Evolutionary conservation across 2,329 filamentous ascomycete species (phyloP), one percentile per base, ranked within the genome.

Genomic region (Tympanopsis confertula): DNA sequence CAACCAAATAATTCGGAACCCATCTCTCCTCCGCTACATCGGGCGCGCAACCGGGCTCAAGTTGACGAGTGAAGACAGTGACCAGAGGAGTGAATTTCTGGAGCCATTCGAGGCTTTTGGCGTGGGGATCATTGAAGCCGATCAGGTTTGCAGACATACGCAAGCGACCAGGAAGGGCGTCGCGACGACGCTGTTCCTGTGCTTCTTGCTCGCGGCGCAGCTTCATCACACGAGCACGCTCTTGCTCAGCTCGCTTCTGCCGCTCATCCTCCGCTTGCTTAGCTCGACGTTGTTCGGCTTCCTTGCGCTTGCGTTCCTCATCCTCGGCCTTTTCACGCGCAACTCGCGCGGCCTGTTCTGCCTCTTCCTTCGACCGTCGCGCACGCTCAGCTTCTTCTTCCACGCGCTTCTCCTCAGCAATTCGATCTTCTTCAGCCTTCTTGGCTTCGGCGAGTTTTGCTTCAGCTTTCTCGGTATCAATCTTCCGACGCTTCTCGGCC

Each of bases 1-100:
- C 65, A 44, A 64, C 60, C 44, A 67, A 53, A 44, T 64, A 65
- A 39, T 68, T 68, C 17, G 62, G 59, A 43, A 68, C 55, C 64
- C 65, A 69, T 46, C 54, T 53, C 40, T 68, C 65, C 19, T 61
- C 52, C 13, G 55, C 57, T 24, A 56, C 38, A 20, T 60, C 54
- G 14, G 41, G 38, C 14, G 47, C 47, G 47, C 58, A 63, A 18
- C 43, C 42, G 13, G 56, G 53, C 38, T 66, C 58, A 7, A 69
- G 53, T 40, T 67, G 59, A 22, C 48, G 46, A 5, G 60, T 64
- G 30, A 53, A 53, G 5, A 58, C 65, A 15, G 61, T 64, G 22
- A 60, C 59, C 15, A 69, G 45, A 17, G 65, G 65, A 47, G 65
- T 55, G 45, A 66, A 66, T 36, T 59, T 60, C 37, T 52, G 55